Conservation (phyloP, 2,329 filamentous ascomycete genomes). For the Scytalidium sp. region DNA sequence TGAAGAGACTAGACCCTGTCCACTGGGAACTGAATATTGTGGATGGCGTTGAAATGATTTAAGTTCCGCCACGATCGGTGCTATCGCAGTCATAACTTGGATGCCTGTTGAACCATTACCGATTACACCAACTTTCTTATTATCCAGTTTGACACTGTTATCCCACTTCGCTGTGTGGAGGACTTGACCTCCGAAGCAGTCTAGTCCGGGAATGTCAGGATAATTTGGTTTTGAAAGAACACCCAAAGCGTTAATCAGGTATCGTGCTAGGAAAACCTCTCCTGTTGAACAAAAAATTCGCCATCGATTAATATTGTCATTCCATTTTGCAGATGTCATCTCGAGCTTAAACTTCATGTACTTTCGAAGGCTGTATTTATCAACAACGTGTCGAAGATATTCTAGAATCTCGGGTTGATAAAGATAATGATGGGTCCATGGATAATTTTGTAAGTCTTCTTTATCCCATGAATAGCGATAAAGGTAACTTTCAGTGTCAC, state of each 20-base stretch:
- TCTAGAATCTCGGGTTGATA: constrained; percentile 54
- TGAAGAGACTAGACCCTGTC: constrained; percentile 20
- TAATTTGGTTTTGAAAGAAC: constrained; percentile 13
- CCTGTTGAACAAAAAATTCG: constrained; percentile 35
- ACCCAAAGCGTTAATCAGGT: constrained; percentile 14
- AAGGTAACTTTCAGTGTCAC: constrained; percentile 11
- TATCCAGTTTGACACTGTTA: constrained; percentile 23
- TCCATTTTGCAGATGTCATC: constrained; percentile 50
- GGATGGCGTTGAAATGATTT: constrained; percentile 31
- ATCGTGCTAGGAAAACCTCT: constrained; percentile 4
- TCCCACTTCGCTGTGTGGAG: constrained; percentile 39
- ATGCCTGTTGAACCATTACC: constrained; percentile 32
- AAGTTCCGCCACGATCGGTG: constrained; percentile 35
- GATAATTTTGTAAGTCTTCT: constrained; percentile 13
- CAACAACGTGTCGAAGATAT: constrained; percentile 48
- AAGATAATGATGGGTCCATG: constrained; percentile 39
- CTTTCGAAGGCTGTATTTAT: constrained; percentile 49
- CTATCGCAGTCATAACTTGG: constrained; percentile 27
- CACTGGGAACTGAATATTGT: constrained; percentile 32
- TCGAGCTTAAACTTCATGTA: constrained; percentile 54
- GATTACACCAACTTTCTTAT: constrained; percentile 30
- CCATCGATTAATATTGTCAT: constrained; percentile 49
- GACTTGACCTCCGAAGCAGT: constrained; percentile 42
- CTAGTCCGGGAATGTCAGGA: constrained; percentile 37
- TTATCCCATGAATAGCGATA: constrained; percentile 19